Base-by-base conservation (phyloP, 1,139 yeast genomes). In the Candida gigantensis region DNA sequence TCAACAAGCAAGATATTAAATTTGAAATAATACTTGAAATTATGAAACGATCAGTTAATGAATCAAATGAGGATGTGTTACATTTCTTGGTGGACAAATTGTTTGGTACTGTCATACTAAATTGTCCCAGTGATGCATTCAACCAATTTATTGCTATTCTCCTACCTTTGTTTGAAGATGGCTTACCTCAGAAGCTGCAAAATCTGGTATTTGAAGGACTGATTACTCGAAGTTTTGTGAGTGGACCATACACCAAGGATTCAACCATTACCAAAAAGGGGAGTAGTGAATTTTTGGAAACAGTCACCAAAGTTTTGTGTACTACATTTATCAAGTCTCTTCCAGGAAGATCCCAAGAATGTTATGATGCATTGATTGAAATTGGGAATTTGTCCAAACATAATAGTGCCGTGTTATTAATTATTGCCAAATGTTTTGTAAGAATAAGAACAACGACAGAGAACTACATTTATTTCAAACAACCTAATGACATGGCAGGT, bases 401-500 rank as follows among this genome's bases (percentile, higher is more conserved):
- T 10, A 60, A 57, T 15, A 50, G 65, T 24, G 65, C 58, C 2
- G 37, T 75, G 1, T 63, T 79, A 36, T 56, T 82, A 19, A 64
- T 72, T 3, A 62, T 80, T 2, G 68, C 81, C 13, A 70, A 83
- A 36, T 63, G 79, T 13, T 57, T 84, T 38, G 62, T 75, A 11
- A 65, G 90, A 41, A 58, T 84, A 2, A 63, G 94, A 36, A 68
- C 65, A 1, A 75, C 84, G 1, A 51, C 62, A 4, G 72, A 70
- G 24, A 68, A 68, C 10, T 59, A 57, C 23, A 55, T 83, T 1
- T 78, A 68, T 48, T 60, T 84, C 29, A 64, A 79, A 0, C 64
- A 69, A 10, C 85, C 87, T 3, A 58, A 60, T 1, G 87, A 84
- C 50, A 77, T 82, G 70, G 83, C 78, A 35, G 89, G 88, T 0